These are phyloP conservation scores for Silene latifolia DNA, from an alignment of 148 eudicot genomes.

Conservation along the genomic window DNA sequence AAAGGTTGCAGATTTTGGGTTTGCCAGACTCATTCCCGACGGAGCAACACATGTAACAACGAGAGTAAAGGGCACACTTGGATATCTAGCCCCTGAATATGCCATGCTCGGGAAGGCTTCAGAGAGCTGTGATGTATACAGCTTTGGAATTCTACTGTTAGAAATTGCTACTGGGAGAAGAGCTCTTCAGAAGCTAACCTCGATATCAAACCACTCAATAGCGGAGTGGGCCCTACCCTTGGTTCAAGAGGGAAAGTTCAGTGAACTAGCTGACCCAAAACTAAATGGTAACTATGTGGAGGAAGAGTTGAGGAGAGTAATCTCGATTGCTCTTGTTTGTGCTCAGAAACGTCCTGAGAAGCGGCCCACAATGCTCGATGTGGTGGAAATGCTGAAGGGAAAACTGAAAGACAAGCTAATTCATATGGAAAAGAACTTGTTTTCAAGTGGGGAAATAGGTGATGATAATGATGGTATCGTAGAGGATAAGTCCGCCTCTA, in stretches of 20 bases:
- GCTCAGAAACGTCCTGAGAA: conserved; percentile 61
- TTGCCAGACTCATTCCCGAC: conserved; percentile 71
- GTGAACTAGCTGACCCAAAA: conserved; percentile 65
- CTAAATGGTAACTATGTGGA: conserved; percentile 58
- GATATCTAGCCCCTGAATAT: conserved; percentile 81
- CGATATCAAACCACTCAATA: conserved; percentile 43
- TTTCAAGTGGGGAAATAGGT: conserved; percentile 18
- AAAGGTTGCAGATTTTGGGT: conserved; percentile 80
- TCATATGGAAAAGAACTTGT: conserved; percentile 53
- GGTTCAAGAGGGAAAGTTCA: conserved; percentile 50
- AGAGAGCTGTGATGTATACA: conserved; percentile 80
- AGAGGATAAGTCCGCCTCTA: conserved; percentile 31
- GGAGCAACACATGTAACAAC: conserved; percentile 73
- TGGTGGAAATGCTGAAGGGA: conserved; percentile 69
- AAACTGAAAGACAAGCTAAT: conserved; percentile 52
- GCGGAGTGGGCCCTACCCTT: conserved; percentile 78
- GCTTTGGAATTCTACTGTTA: conserved; percentile 82
- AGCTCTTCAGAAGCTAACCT: conserved; percentile 56
- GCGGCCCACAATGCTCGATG: conserved; percentile 83
- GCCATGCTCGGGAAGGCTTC: conserved; percentile 75
- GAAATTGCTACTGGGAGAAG: conserved; percentile 81
- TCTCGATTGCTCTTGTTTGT: conserved; percentile 57
- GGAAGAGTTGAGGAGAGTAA: conserved; percentile 59
- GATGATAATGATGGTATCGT: conserved; percentile 22
- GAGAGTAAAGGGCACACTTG: conserved; percentile 67